Evolutionary conservation across 2,329 filamentous ascomycete species (phyloP).

Genomic region (Fusarium begoniae): DNA sequence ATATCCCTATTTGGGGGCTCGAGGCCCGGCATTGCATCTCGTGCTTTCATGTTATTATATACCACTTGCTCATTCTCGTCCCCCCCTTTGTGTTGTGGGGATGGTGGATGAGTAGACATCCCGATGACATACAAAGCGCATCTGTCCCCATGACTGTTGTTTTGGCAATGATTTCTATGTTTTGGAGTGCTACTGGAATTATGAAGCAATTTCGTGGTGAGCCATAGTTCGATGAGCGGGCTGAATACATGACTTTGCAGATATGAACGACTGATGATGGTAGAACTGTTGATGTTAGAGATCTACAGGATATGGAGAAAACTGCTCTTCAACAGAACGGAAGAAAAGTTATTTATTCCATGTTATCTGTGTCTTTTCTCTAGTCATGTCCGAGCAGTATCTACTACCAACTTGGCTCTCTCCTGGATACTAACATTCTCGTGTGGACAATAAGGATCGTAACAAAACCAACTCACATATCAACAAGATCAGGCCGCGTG

Average conservation of each 20-base stretch:
- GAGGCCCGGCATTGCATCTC: conserved; percentile 11
- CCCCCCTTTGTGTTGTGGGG: conserved; percentile 3
- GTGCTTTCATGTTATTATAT: neutral
- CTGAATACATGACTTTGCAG: neutral
- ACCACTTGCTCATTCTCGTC: conserved; percentile 8
- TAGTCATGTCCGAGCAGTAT: neutral
- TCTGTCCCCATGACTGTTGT: conserved; percentile 13
- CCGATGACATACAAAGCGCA: conserved; percentile 10
- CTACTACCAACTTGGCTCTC: neutral
- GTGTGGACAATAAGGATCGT: neutral
- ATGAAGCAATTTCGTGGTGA: conserved; percentile 17
- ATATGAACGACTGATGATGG: neutral
- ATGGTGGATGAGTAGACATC: neutral
- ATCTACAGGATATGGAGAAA: neutral
- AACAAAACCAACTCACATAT: neutral
- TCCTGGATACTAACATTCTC: neutral
- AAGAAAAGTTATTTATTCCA: neutral
- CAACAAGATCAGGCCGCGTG: neutral
- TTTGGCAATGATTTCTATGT: conserved; percentile 12
- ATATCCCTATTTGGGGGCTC: conserved; percentile 1
- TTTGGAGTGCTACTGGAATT: conserved; percentile 16
- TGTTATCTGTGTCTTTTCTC: neutral
- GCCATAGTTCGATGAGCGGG: neutral
- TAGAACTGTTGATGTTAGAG: neutral
- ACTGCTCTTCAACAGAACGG: rapidly evolving